Percentiles rank a stretch among this genome's conserved stretches.
phyloP scores from a whole-genome alignment of 1,139 yeast species.

The Sugiyamaella novakii region DNA sequence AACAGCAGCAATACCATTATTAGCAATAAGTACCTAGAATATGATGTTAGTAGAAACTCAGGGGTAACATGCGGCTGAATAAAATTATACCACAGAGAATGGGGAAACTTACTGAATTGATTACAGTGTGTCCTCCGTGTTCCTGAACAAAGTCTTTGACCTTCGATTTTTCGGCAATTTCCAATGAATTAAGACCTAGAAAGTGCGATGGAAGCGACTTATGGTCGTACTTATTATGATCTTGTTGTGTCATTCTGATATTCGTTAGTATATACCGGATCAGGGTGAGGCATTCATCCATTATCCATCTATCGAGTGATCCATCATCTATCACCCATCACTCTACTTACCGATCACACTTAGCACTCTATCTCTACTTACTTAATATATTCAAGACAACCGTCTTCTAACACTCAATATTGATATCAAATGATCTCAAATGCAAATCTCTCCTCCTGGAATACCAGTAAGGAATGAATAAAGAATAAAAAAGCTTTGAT shows the following conservation, averaged over 20 bases:
- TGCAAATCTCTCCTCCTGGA: no score
- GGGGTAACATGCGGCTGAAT: constrained; percentile 11
- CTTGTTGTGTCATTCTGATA: constrained; percentile 15
- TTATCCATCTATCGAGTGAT: background rate
- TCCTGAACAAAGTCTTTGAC: constrained; percentile 82
- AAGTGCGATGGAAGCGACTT: constrained; percentile 65
- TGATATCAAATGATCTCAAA: no score
- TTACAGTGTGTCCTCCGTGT: constrained; percentile 95
- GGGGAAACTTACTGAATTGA: constrained; percentile 53
- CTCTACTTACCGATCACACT: no score
- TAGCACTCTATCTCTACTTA: no score
- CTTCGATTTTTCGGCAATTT: constrained; percentile 68
- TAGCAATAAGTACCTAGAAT: constrained; percentile 74
- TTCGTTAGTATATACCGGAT: constrained; percentile 7
- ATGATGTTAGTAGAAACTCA: background rate
- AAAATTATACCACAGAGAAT: background rate
- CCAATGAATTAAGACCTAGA: constrained; percentile 75
- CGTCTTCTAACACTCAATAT: no score
- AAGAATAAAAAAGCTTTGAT: no score
- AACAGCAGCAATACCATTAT: constrained; percentile 99
- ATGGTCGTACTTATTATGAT: constrained; percentile 33
- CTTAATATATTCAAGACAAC: no score
- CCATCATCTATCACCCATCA: no score
- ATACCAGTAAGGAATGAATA: no score
- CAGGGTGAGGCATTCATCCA: background rate